Evolutionary conservation across 1,139 yeast species (phyloP).

Genomic region (Geotrichum carabidarum): DNA sequence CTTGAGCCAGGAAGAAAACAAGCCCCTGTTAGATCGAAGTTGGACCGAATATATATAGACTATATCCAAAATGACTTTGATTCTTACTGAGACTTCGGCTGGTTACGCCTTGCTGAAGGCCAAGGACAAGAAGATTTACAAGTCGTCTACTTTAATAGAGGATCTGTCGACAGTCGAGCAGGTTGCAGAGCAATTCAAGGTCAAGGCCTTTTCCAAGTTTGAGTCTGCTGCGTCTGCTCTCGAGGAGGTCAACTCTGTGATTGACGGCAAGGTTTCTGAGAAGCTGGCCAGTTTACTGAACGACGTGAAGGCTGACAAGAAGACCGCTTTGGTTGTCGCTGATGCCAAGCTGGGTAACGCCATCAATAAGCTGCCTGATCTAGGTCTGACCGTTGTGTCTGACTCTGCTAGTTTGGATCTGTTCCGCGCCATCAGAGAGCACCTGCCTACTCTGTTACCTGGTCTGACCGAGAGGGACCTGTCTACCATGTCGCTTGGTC

Average conservation of each 20-base stretch:
- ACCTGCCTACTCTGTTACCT: constrained; percentile 88
- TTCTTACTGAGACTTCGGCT: constrained; percentile 95
- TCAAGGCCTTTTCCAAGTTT: constrained; percentile 92
- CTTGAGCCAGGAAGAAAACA: too few relatives aligned
- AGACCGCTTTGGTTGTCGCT: constrained; percentile 83
- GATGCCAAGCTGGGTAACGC: constrained; percentile 95
- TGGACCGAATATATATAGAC: too few relatives aligned
- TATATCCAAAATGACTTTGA: constrained; percentile 64
- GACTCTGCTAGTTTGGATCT: constrained; percentile 94
- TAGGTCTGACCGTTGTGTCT: constrained; percentile 81
- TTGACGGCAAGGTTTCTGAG: constrained; percentile 90
- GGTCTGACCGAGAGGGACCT: constrained; percentile 82
- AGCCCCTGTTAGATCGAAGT: too few relatives aligned
- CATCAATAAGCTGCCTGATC: constrained; percentile 81
- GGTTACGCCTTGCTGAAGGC: constrained; percentile 97
- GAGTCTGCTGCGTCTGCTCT: constrained; percentile 92
- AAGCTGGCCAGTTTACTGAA: constrained; percentile 72
- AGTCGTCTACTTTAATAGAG: constrained; percentile 65
- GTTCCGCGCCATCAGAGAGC: constrained; percentile 91
- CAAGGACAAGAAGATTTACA: constrained; percentile 93
- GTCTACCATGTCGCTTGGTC: constrained; percentile 92
- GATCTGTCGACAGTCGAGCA: constrained; percentile 82
- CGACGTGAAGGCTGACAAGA: constrained; percentile 82
- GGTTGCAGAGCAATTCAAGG: constrained; percentile 73
- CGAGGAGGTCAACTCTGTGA: constrained; percentile 87